Conservation (phyloP, 2,329 filamentous ascomycete genomes). For the Curvularia hawaiiensis region DNA sequence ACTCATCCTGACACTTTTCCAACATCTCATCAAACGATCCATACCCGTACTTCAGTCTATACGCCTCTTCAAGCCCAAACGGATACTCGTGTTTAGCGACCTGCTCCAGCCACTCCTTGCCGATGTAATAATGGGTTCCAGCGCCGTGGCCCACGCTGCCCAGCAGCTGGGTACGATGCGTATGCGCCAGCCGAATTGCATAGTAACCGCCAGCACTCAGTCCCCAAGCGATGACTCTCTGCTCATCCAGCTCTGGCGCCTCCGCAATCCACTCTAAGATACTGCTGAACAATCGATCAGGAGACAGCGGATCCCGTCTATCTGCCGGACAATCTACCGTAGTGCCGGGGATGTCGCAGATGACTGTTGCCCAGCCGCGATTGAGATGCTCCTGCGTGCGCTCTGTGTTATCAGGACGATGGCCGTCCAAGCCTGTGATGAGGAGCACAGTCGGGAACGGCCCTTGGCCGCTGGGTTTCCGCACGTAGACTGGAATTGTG, state of each 20-base stretch:
- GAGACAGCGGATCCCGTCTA: conserved; percentile 53
- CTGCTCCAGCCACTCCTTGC: conserved; percentile 58
- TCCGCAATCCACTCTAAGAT: conserved; percentile 58
- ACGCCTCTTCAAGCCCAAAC: conserved; percentile 59
- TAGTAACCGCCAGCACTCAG: conserved; percentile 65
- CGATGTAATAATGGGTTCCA: conserved; percentile 63
- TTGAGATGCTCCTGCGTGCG: conserved; percentile 54
- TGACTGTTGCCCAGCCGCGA: conserved; percentile 56
- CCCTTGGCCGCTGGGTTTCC: conserved; percentile 54
- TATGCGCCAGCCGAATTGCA: conserved; percentile 61
- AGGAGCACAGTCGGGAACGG: conserved; percentile 59
- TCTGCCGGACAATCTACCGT: conserved; percentile 58
- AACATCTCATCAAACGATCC: conserved; percentile 50
- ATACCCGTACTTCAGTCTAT: conserved; percentile 54
- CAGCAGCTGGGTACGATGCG: conserved; percentile 54
- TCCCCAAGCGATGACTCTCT: conserved; percentile 58
- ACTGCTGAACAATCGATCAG: conserved; percentile 59
- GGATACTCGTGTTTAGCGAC: conserved; percentile 63
- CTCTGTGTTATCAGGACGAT: conserved; percentile 56
- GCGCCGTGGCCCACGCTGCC: conserved; percentile 60
- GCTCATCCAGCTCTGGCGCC: conserved; percentile 53
- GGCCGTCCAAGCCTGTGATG: conserved; percentile 63
- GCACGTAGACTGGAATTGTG: conserved; percentile 68
- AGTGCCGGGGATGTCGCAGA: conserved; percentile 63
- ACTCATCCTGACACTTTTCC: conserved; percentile 55